These are phyloP conservation scores for Cryptosporidium sp. DNA, from an alignment of 169 alveolate genomes.

Conservation along the genomic window DNA sequence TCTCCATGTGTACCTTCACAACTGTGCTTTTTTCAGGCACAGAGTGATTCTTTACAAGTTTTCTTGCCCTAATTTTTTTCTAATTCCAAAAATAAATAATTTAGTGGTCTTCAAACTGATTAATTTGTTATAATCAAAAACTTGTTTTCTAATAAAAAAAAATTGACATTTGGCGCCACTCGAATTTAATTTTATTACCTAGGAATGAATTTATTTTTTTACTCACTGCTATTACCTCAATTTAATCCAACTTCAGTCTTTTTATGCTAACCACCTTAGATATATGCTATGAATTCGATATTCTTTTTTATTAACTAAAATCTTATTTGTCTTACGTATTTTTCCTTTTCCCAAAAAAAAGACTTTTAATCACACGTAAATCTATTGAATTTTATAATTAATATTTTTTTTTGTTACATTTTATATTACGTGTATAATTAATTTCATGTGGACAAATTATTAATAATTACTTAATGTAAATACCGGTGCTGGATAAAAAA, in stretches of 20 bases:
- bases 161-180: not conserved
- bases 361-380: too few species aligned
- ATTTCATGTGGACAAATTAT: slow-evolving; percentile 3
- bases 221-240: too few species aligned
- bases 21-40: not conserved
- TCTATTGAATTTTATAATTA: not conserved
- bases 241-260: too few species aligned
- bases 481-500: not conserved
- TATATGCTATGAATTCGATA: not conserved
- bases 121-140: too few species aligned
- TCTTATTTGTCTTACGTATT: not conserved
- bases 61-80: slow-evolving; percentile 17
- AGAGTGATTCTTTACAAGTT: not conserved
- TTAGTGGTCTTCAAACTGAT: too few species aligned
- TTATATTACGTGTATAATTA: not conserved
- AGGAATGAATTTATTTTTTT: too few species aligned
- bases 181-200: too few species aligned
- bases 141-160: not conserved
- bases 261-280: too few species aligned
- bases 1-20: not conserved
- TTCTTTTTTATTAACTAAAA: not conserved
- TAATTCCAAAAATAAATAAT: not conserved
- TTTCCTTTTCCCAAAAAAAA: too few species aligned
- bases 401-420: not conserved
- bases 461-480: not conserved